Base-by-base conservation (phyloP, 1,284 basidiomycete species). In the Gomphus bonarii region DNA sequence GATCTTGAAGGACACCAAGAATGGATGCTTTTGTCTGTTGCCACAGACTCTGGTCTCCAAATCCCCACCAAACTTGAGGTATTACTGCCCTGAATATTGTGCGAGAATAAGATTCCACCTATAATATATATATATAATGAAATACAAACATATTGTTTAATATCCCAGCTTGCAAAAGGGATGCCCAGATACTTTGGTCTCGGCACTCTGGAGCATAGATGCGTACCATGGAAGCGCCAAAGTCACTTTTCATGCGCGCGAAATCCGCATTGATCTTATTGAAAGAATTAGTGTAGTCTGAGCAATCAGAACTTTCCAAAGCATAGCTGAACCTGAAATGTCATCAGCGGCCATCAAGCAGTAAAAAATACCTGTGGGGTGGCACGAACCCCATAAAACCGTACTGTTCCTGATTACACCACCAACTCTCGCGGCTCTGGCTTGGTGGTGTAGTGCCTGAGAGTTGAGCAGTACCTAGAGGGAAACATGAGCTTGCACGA, bases 161-260 rank as follows among this genome's bases (percentile, higher is more conserved):
- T 3, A 50, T 38, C 16, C 38, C 55, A 1, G 55, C 49, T 33
- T 31, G 33, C 36, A 57, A 28, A 14, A 57, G 33, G 36, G 42
- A 51, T 30, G 16, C 12, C 55, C 55, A 57, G 0, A 57, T 31
- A 22, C 38, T 44, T 22, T 57, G 35, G 1, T 57, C 55, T 28
- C 55, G 28, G 38, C 55, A 57, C 40, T 57, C 49, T 18, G 55
- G 55, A n/a, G 55, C 55, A 30, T 57, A 57, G n/a, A 57, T 48
- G 36, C 55, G 47, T 1, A 57, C 55, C 48, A 57, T 51, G n/a
- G 55, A 43, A 11, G 55, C 55, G n/a, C 55, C 55, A 30, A 57
- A 50, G 3, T 52, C 49, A 30, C n/a, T 25, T 40, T 57, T 51
- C 55, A 57, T 57, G 36, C 38, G 35, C 22, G 30, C 14, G 28